Base-by-base conservation (phyloP, 2,329 filamentous ascomycete species). In the Aspergillus sp. region DNA sequence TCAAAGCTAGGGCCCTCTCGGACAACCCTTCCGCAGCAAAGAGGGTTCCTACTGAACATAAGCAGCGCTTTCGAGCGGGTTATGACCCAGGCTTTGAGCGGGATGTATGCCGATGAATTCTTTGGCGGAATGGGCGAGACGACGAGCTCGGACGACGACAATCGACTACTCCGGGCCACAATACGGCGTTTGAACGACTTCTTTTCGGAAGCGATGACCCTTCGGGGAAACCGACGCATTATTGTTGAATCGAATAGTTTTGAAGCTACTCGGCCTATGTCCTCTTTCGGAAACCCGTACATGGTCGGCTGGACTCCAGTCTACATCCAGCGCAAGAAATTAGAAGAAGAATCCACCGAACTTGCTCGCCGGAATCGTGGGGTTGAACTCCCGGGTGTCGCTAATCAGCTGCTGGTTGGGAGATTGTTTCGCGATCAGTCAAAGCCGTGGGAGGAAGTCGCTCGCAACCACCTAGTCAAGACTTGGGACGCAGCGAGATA, bases 21-120 rank as follows among this genome's bases (percentile, higher is more conserved):
- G 18, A 47, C 61, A 1, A 71, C 59, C 0, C 41, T 70, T 4
- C 63, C 63, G 36, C 59, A 71, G 44, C 68, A 66, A 34, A 49
- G 53, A 67, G 64, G 44, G 17, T 75, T 54, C 62, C 69, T 59
- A 59, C 61, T 76, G 4, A 62, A 62, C 8, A 71, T 80, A 17
- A 74, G 75, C 49, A 69, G 69, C 20, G 64, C 26, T 0, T 30
- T 30, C 11, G 26, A 30, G 26, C 26, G 26, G 1, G 26, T 30
- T 9, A 30, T 30, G 26, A 11, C 3, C 3, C 26, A 30, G 4
- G 76, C 75, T 0, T 54, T 79, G n/a, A 71, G 74, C 48, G 79
- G 79, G 0, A 68, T 68, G 22, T 80, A 80, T 52, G 53, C 34
- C 0, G 71, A 80, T 56, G 58, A 68, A 0, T 80, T 80, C 57